These are phyloP conservation scores for Laetiporus sulphureus DNA, from an alignment of 1,284 basidiomycete genomes.

Conservation along the genomic window DNA sequence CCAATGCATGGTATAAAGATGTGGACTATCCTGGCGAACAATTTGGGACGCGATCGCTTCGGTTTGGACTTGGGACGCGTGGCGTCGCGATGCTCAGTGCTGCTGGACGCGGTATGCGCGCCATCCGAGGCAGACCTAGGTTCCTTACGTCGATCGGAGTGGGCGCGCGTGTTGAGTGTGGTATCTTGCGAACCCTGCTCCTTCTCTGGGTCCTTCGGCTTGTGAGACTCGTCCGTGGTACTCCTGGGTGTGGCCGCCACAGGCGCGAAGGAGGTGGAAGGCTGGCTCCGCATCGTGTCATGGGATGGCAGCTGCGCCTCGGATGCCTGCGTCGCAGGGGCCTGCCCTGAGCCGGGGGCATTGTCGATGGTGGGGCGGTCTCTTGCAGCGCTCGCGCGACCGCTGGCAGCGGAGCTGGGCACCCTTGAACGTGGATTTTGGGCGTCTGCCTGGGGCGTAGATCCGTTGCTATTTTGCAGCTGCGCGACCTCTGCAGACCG, in stretches of 20 bases:
- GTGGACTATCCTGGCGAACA: conserved; percentile 40
- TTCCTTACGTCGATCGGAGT: conserved; percentile 29
- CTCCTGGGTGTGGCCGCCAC: conserved; percentile 16
- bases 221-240: conserved; percentile 18
- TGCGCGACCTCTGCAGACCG: conserved; percentile 22
- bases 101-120: conserved; percentile 28
- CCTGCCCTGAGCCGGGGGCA: conserved; percentile 22
- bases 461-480: conserved; percentile 15
- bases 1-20: conserved; percentile 45
- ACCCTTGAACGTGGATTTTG: conserved; percentile 1
- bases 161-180: conserved; percentile 27
- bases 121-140: conserved; percentile 31
- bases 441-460: conserved; percentile 9
- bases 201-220: conserved; percentile 29
- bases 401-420: conserved; percentile 14
- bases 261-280: conserved; percentile 3
- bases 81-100: conserved; percentile 19
- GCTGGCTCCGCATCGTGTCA: conserved; percentile 8
- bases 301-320: conserved; percentile 10
- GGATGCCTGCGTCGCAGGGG: conserved; percentile 15
- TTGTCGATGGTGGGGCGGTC: conserved; percentile 9
- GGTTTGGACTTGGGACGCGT: conserved; percentile 12
- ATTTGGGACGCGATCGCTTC: conserved; percentile 28
- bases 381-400: conserved; percentile 14
- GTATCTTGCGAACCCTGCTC: conserved; percentile 39